Base-by-base conservation (phyloP, 768 basidiomycete species). In the Suillus hirtellus region DNA sequence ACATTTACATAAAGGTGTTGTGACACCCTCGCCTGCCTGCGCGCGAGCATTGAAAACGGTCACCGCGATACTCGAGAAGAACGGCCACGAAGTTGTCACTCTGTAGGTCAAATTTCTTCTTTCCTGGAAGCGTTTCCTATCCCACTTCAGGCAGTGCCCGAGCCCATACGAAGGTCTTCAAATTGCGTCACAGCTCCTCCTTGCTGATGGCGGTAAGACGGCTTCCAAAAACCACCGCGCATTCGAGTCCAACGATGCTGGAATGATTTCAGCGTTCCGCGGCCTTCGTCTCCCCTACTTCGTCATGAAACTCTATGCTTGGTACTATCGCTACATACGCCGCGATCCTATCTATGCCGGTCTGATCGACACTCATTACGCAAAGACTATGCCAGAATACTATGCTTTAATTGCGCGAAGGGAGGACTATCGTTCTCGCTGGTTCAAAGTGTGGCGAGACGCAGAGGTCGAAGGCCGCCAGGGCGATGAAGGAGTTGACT, bases 21-120 rank as follows among this genome's bases (percentile, higher is more conserved):
- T 89, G 2, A 66, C 72, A 35, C 84, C 86, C 3, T 87, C 88
- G 2, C 87, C 88, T 1, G 82, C 87, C 0, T 87, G 86, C 64
- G 70, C 72, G 37, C 80, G 87, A n/a, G 86, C 84, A 17, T 75
- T 88, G 10, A 67, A 79, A 42, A 74, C 65, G 27, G 84, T 86
- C 1, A 79, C 81, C 1, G 75, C 81, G 0, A 72, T 74, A 5
- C 73, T 89, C 21, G 63, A 75, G 38, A 78, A 73, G 38, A 64
- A 81, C 14, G 86, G 86, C 0, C 83, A 88, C 38, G 76, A 82
- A 50, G 73, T 86, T 7, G 71, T 85, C 14, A 77, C 84, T 47
- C 82, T 89, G 89, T 82, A 68, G 63, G 79, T 37, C 17, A 15
- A n/a, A 7, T 19, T n/a, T 61, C 15, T 14, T 37, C 11, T 65